Percentiles rank a stretch among this genome's conserved stretches.
phyloP scores from a whole-genome alignment of 305 asterid species.

The Rubia tinctorum region DNA sequence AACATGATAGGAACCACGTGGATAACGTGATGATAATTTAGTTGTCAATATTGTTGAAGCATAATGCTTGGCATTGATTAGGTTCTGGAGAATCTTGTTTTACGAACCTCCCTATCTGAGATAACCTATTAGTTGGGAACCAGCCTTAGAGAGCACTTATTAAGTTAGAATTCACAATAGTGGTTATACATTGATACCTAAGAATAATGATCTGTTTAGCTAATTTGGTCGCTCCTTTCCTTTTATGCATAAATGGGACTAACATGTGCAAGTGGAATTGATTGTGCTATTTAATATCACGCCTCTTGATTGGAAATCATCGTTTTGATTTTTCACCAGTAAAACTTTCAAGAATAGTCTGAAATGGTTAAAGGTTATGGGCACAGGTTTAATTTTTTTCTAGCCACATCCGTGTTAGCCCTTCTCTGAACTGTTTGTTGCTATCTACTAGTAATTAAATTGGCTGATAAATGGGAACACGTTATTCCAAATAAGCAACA shows the following conservation, averaged over 20 bases:
- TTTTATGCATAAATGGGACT: not conserved
- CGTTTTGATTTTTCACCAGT: too few relatives aligned
- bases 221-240: not conserved
- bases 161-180: not conserved
- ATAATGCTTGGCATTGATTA: not conserved
- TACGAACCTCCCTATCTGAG: not conserved
- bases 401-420: too few relatives aligned
- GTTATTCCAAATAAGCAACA: too few relatives aligned
- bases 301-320: not conserved
- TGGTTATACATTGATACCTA: not conserved
- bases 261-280: not conserved
- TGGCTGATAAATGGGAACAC: too few relatives aligned
- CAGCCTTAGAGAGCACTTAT: not conserved
- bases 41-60: not conserved
- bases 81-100: not conserved
- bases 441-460: too few relatives aligned
- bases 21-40: not conserved
- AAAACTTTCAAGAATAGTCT: too few relatives aligned
- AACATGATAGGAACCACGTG: not conserved
- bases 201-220: not conserved
- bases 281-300: not conserved
- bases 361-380: too few relatives aligned
- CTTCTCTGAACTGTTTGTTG: too few relatives aligned
- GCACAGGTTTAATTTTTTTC: too few relatives aligned
- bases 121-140: not conserved